Conservation (phyloP, 176 grass and related monocot genomes). For the Tillandsia leiboldiana region DNA sequence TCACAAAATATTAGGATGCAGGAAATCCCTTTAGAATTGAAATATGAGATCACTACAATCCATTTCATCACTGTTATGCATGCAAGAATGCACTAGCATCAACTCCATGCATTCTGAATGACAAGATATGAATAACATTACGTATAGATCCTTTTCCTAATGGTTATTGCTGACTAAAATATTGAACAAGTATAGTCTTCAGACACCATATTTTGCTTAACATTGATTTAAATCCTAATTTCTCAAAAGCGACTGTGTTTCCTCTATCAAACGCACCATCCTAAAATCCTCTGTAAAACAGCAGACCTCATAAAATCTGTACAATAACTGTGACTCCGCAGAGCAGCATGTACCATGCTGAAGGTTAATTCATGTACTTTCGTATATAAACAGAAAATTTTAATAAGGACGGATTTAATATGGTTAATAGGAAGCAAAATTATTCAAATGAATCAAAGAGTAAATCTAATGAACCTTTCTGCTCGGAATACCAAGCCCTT, state of each 20-base stretch:
- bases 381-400: background rate
- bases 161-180: background rate
- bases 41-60: background rate
- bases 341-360: background rate
- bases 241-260: too few species aligned
- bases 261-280: too few species aligned
- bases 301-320: too few species aligned
- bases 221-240: too few species aligned
- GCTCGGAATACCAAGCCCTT: slow-evolving; percentile 75
- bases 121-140: background rate
- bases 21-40: background rate
- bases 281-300: too few species aligned
- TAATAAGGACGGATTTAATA: slow-evolving; percentile 1
- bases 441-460: slow-evolving; percentile 5
- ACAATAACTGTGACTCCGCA: too few species aligned
- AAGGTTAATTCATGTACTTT: background rate
- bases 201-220: too few species aligned
- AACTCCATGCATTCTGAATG: background rate
- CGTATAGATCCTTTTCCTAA: background rate
- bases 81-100: background rate
- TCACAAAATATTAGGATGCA: background rate
- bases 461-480: slow-evolving; percentile 46
- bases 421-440: background rate
- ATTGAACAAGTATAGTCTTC: too few species aligned
- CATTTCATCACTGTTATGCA: background rate